Base-by-base conservation (phyloP, 2,329 filamentous ascomycete species). In the Diaporthe humulicola region DNA sequence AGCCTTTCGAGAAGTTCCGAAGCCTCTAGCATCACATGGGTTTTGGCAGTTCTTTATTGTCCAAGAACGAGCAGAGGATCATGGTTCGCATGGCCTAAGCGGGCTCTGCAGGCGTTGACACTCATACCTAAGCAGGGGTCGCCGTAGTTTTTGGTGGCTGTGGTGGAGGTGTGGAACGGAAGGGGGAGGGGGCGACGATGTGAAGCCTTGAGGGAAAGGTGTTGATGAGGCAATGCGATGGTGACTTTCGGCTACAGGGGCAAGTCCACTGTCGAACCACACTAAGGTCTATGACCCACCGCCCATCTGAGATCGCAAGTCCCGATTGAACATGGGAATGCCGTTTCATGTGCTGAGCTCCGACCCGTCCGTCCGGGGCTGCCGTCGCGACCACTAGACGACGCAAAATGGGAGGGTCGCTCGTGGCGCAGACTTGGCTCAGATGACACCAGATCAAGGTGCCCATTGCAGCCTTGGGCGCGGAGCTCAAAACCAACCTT, bases 301-400 rank as follows among this genome's bases (percentile, higher is more conserved):
- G 30, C n/a, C 45, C 57, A 72, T 72, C 70, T 64, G 45, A 72
- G 70, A 72, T 72, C 70, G 70, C 57, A 64, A 42, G 70, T 64
- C 45, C 45, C 58, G 42, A 61, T 71, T 71, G 45, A 61, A 42
- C 45, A 40, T 60, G 56, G 69, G 70, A 42, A 61, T 50, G 58
- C 42, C 57, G 57, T 72, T 72, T 64, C 57, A 64, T 36, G 25
- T 64, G 45, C 40, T 54, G 45, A 42, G 58, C 45, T 64, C 70
- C 70, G 70, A 71, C 56, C n/a, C 70, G 56, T 54, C 33, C 38
- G 45, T 72, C 64, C 64, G 45, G 45, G 64, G 30, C 14, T 67
- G 30, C 45, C 42, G 45, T 38, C 19, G 61, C 61, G 61, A 67
- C 61, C 61, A 67, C 30, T 38, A 15, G 30, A 38, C 64, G 64